Percentiles rank a stretch among this genome's conserved stretches.
Conservation (phyloP, 2,329 filamentous ascomycete genomes). For the Geoglossum cookeanum region DNA sequence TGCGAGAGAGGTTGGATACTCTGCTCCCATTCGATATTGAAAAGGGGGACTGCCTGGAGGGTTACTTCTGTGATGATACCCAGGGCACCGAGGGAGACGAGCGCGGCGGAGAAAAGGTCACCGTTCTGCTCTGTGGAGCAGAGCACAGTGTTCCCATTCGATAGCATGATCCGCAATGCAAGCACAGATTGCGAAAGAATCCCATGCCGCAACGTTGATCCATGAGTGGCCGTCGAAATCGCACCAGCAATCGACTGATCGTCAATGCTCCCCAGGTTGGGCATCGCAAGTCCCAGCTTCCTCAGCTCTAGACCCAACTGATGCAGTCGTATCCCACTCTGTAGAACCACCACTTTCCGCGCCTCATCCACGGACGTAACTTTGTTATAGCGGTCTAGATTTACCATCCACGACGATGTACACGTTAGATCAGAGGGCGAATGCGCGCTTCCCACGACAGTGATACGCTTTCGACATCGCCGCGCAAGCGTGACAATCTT, state of each 20-base stretch:
- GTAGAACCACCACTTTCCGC: constrained; percentile 50
- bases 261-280: constrained; percentile 87
- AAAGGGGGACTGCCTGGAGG: constrained; percentile 59
- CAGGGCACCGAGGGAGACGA: constrained; percentile 73
- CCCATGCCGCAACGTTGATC: constrained; percentile 67
- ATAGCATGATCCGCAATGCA: constrained; percentile 59
- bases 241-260: constrained; percentile 84
- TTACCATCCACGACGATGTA: constrained; percentile 85
- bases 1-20: constrained; percentile 49
- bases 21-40: constrained; percentile 76
- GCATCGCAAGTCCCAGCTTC: constrained; percentile 60
- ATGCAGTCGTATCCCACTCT: constrained; percentile 75
- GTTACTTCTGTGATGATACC: constrained; percentile 85
- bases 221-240: constrained; percentile 85
- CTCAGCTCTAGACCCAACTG: constrained; percentile 57
- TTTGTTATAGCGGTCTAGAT: constrained; percentile 64
- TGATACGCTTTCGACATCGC: constrained; percentile 59
- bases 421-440: constrained; percentile 85
- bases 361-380: constrained; percentile 51
- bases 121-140: constrained; percentile 50
- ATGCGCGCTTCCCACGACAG: constrained; percentile 78
- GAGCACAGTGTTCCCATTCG: constrained; percentile 52
- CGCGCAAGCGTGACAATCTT: constrained; percentile 67
- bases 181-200: constrained; percentile 63
- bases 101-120: constrained; percentile 71